Conservation (phyloP, 306 rosid genomes). For the Biancaea sappan region DNA sequence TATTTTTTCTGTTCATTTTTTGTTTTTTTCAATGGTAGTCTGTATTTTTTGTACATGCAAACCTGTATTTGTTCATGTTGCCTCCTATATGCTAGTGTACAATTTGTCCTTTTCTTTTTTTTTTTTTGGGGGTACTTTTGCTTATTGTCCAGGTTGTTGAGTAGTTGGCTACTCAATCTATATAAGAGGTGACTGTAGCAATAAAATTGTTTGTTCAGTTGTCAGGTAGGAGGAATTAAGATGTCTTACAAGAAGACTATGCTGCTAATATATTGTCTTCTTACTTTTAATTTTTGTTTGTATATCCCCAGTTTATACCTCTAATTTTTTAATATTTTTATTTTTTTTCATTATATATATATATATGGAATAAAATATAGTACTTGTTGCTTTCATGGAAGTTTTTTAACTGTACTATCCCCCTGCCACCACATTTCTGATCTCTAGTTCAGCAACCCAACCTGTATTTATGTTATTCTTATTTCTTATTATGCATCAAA, state of each 20-base stretch:
- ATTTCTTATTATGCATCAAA: constrained; percentile 24
- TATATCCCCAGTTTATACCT: background rate
- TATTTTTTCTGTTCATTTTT: constrained; percentile 25
- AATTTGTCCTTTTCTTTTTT: constrained; percentile 9
- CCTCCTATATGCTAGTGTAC: background rate
- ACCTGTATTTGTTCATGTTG: constrained; percentile 8
- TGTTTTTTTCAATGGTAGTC: constrained; percentile 6
- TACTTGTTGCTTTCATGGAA: constrained; percentile 10
- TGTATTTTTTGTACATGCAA: constrained; percentile 17
- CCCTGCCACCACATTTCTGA: background rate
- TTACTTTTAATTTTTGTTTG: background rate
- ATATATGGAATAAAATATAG: constrained; percentile 19
- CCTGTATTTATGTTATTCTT: constrained; percentile 7
- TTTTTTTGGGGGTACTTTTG: no score
- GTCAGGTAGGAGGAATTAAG: constrained; percentile 1
- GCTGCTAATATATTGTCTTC: constrained; percentile 11
- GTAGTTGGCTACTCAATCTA: constrained; percentile 5
- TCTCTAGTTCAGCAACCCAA: background rate
- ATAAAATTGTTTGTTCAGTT: constrained; percentile 1
- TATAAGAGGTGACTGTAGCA: constrained; percentile 4
- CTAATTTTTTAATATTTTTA: background rate
- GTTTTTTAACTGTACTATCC: constrained; percentile 5
- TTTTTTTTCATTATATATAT: background rate
- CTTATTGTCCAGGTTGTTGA: constrained; percentile 5
- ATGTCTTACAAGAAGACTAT: constrained; percentile 15